Conservation (phyloP, 2,329 filamentous ascomycete genomes). For the Thelonectria blattea region DNA sequence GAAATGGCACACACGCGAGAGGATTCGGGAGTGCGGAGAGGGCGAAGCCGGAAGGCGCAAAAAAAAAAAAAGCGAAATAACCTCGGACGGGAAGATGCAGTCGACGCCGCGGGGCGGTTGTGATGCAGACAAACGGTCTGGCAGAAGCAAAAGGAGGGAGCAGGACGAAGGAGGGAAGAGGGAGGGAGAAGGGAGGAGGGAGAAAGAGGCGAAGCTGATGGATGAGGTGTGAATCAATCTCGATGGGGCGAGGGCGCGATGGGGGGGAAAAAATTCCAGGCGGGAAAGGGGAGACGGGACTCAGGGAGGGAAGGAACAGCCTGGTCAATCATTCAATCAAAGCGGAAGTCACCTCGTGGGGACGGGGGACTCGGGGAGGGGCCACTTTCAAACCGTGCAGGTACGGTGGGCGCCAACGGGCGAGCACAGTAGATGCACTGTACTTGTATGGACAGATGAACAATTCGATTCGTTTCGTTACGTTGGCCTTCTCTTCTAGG, state of each 20-base stretch:
- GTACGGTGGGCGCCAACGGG: constrained; percentile 28
- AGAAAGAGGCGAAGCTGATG: constrained; percentile 28
- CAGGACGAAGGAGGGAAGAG: constrained; percentile 24
- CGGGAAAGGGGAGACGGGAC: constrained; percentile 33
- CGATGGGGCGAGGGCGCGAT: constrained; percentile 32
- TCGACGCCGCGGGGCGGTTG: constrained; percentile 34
- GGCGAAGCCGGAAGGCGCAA: constrained; percentile 31
- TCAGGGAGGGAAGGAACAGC: constrained; percentile 30
- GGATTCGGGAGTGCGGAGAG: constrained; percentile 36
- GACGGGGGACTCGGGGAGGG: constrained; percentile 13
- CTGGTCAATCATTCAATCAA: constrained; percentile 37
- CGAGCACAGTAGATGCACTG: no score
- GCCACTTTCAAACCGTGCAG: constrained; percentile 21
- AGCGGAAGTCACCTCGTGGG: constrained; percentile 37
- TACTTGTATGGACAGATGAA: no score
- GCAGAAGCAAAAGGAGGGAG: constrained; percentile 26
- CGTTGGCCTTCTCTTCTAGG: constrained; percentile 13
- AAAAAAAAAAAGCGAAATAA: constrained; percentile 27
- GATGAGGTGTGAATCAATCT: constrained; percentile 34
- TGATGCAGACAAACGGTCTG: constrained; percentile 28
- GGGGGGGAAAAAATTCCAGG: constrained; percentile 37
- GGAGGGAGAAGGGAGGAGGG: constrained; percentile 16
- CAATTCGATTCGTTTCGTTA: no score
- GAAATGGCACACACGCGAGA: constrained; percentile 36
- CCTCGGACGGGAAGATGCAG: constrained; percentile 26